phyloP scores from a whole-genome alignment of 257 asterid species.

The Coffea canephora region DNA sequence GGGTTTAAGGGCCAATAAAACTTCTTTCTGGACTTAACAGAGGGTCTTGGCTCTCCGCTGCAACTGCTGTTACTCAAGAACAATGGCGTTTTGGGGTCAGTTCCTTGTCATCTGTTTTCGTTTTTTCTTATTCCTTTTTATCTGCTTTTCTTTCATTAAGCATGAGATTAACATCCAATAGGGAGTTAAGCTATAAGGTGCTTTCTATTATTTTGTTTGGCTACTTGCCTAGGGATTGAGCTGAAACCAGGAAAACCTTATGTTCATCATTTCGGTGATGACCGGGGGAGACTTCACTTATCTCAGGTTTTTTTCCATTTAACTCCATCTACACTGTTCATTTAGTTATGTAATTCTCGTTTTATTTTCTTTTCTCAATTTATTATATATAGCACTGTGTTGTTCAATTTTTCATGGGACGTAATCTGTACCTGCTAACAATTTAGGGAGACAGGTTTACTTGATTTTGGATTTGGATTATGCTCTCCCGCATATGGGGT shows the following conservation, averaged over 20 bases:
- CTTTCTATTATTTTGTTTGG: not conserved
- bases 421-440: not conserved
- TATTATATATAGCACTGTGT: too few relatives aligned
- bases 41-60: slow-evolving; percentile 24
- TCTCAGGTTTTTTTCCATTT: slow-evolving; percentile 64
- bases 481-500: too few relatives aligned
- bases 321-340: not conserved
- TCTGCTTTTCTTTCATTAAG: not conserved
- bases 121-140: not conserved
- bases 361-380: too few relatives aligned
- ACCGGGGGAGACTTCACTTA: slow-evolving; percentile 68
- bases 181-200: not conserved
- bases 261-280: slow-evolving; percentile 38
- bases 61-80: not conserved
- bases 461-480: not conserved
- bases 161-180: not conserved
- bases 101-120: not conserved
- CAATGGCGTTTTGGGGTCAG: slow-evolving; percentile 50
- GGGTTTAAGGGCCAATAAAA: slow-evolving; percentile 24
- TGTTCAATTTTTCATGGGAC: not conserved
- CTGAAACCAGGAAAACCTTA: slow-evolving; percentile 66
- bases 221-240: slow-evolving; percentile 53
- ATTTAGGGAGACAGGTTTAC: not conserved
- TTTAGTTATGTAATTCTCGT: not conserved
- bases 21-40: not conserved